Percentiles rank a stretch among this genome's conserved stretches.
Conservation (phyloP, 163 green algal genomes). For the Chloroidium sp. region DNA sequence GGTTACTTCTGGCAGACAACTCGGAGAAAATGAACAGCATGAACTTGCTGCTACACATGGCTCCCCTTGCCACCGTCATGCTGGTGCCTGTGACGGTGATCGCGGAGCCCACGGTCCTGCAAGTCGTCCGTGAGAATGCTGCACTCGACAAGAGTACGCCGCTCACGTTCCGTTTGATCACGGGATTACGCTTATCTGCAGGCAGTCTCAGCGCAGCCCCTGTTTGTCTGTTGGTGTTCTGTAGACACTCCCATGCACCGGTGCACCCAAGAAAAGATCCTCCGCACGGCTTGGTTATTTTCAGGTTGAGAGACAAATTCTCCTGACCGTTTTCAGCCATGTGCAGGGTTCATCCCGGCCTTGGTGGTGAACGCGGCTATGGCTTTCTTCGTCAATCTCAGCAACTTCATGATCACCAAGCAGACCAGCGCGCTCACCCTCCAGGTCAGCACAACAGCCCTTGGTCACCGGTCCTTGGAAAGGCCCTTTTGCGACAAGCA, state of each 20-base stretch:
- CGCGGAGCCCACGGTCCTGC: conserved; percentile 14
- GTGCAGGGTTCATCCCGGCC: conserved; percentile 54
- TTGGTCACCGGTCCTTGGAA: too few relatives aligned
- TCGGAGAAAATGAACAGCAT: conserved; percentile 85
- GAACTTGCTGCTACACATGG: conserved; percentile 92
- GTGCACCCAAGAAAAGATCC: too few relatives aligned
- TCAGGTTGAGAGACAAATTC: too few relatives aligned
- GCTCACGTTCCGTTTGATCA: not conserved
- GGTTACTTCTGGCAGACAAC: conserved; percentile 64
- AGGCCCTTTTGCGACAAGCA: too few relatives aligned
- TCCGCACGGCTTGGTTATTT: too few relatives aligned
- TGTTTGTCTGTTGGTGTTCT: too few relatives aligned
- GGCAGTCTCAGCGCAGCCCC: too few relatives aligned
- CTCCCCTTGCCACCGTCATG: conserved; percentile 28
- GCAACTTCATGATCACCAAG: conserved; percentile 97
- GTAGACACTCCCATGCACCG: too few relatives aligned
- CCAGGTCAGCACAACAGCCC: conserved; percentile 45
- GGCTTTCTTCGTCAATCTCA: conserved; percentile 94
- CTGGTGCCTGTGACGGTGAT: conserved; percentile 8
- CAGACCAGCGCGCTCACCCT: conserved; percentile 90
- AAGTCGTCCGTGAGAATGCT: not conserved
- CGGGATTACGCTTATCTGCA: too few relatives aligned
- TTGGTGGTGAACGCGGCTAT: conserved; percentile 75
- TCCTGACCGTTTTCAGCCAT: too few relatives aligned
- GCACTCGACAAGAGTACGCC: not conserved